Percentiles rank a stretch among this genome's conserved stretches.
Conservation (phyloP, 2,329 filamentous ascomycete genomes). For the Chlorencoelia australis region DNA sequence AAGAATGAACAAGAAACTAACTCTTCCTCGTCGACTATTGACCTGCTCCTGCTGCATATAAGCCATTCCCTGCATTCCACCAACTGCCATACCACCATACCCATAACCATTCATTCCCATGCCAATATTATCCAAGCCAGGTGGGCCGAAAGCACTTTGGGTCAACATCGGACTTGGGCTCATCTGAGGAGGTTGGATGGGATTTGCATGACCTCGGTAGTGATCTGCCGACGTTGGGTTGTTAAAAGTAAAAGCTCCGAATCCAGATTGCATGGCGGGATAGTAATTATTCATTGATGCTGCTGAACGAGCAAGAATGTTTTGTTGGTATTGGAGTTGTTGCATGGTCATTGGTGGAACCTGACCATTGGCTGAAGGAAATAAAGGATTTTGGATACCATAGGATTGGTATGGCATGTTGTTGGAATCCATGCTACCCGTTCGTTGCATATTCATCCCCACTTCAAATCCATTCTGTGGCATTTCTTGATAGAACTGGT, state of each 20-base stretch:
- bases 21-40: conserved; percentile 47
- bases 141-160: conserved; percentile 37
- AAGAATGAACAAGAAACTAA: conserved; percentile 25
- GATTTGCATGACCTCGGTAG: conserved; percentile 44
- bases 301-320: conserved; percentile 41
- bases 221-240: conserved; percentile 41
- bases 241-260: conserved; percentile 40
- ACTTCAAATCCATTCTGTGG: conserved; percentile 38
- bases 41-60: conserved; percentile 46
- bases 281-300: conserved; percentile 49
- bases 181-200: conserved; percentile 33
- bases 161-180: conserved; percentile 29
- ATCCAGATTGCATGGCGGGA: conserved; percentile 44
- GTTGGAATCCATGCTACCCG: conserved; percentile 41
- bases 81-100: conserved; percentile 33
- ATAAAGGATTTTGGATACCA: conserved; percentile 42
- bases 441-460: conserved; percentile 41
- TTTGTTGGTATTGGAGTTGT: conserved; percentile 49
- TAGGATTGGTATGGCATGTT: conserved; percentile 42
- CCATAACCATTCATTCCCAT: conserved; percentile 37
- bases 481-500: conserved; percentile 45
- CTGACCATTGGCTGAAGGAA: conserved; percentile 33
- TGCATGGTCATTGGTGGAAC: conserved; percentile 41
- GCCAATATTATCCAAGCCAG: conserved; percentile 37
- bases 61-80: conserved; percentile 37